Percentiles rank a stretch among this genome's conserved stretches.
These are phyloP conservation scores for Rhododendron kiyosumense DNA, from an alignment of 148 eudicot species.

Conservation along the genomic window DNA sequence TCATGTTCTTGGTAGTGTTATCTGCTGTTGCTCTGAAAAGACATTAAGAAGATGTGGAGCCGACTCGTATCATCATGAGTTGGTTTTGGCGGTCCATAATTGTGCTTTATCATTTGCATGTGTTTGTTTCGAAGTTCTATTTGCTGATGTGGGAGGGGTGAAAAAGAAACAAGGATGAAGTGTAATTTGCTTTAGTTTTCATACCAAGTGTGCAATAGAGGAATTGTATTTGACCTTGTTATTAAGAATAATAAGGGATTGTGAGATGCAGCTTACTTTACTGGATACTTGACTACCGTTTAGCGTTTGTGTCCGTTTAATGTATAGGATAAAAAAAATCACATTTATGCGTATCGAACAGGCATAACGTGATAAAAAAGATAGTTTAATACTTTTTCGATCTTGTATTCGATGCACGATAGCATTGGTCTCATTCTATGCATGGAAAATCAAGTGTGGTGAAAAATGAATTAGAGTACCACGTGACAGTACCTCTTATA, in stretches of 20 bases:
- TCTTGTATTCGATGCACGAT: too few species aligned
- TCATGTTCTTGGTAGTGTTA: slow-evolving; percentile 39
- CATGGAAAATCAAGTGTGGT: too few species aligned
- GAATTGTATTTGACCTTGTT: neutral
- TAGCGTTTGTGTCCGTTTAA: too few species aligned
- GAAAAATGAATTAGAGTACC: too few species aligned
- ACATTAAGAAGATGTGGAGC: slow-evolving; percentile 11
- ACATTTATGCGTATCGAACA: too few species aligned
- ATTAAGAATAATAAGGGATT: neutral
- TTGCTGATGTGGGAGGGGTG: neutral
- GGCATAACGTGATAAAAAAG: too few species aligned
- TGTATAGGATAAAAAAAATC: too few species aligned
- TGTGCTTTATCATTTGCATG: neutral
- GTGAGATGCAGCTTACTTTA: neutral
- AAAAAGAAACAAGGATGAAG: neutral
- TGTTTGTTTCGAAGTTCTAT: neutral
- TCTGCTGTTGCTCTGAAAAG: slow-evolving; percentile 48
- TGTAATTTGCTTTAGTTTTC: neutral
- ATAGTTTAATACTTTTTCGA: too few species aligned
- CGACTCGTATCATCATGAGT: neutral
- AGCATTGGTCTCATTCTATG: too few species aligned
- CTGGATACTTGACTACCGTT: too few species aligned
- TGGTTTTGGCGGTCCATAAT: neutral
- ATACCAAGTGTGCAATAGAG: neutral
- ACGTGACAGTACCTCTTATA: too few species aligned